Base-by-base conservation (phyloP, 345 rosid species). In the Bruguiera parviflora region DNA sequence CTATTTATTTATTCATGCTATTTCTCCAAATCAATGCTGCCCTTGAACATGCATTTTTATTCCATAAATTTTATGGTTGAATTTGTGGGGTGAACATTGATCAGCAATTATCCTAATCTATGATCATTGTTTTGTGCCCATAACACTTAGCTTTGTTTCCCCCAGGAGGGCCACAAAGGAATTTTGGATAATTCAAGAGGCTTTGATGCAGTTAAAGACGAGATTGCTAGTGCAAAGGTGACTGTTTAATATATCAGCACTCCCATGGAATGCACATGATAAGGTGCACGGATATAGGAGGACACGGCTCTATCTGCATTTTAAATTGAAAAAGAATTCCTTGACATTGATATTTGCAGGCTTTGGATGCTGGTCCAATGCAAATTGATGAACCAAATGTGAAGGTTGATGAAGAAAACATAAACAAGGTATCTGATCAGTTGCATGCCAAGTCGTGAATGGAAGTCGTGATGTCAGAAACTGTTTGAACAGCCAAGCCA, bases 331-430 rank as follows among this genome's bases (percentile, higher is more conserved):
- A 56, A 56, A 15, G 28, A 13, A 56, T 27, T 56, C 28, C 31
- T 27, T 10, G 28, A 24, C 29, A 32, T 31, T 63, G 21, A 29
- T 31, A 43, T 65, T 74, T 79, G 78, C 89, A 92, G 96, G 84
- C 71, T 60, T 35, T 66, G 49, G 91, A 84, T 65, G 61, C 65
- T 31, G 79, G 73, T 70, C 71, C 90, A 8, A 81, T 87, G 89
- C 77, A 82, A 62, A 76, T 85, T 47, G 96, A 87, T 73, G 98
- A 86, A 62, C 73, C 87, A 68, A 73, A 72, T 69, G 76, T 86
- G 75, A 90, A 89, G 78, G 75, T 80, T 62, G 97, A 89, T 68
- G 89, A 82, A 58, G 98, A 89, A 68, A 85, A 77, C 65, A 49
- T 68, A 66, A 79, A 65, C 78, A 88, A 84, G 82, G 72, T 82